Evolutionary conservation across 2,329 filamentous ascomycete genomes (phyloP).

Genomic region (Fusarium palustre): DNA sequence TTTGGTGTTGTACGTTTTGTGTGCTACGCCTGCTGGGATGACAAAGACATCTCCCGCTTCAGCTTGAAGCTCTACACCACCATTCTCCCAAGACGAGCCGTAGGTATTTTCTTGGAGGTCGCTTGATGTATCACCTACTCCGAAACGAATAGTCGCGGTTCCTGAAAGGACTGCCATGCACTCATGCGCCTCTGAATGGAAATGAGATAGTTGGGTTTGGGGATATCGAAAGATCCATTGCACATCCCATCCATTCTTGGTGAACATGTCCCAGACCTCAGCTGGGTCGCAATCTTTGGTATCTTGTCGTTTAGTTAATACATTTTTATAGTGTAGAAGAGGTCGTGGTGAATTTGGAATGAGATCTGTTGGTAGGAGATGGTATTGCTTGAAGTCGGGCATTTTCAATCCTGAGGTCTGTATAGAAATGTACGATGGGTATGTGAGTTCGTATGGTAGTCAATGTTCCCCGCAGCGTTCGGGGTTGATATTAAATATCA

Average conservation of each 20-base stretch:
- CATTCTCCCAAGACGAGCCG: slow-evolving; percentile 56
- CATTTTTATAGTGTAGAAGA: slow-evolving; percentile 62
- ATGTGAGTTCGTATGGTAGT: background rate
- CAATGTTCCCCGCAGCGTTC: background rate
- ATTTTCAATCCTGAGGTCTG: background rate
- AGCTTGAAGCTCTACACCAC: slow-evolving; percentile 62
- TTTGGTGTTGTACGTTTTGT: slow-evolving; percentile 63
- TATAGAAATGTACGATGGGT: background rate
- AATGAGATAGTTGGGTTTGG: slow-evolving; percentile 65
- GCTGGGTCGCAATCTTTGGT: slow-evolving; percentile 51
- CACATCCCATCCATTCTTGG: slow-evolving; percentile 62
- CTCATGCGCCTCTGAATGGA: slow-evolving; percentile 68
- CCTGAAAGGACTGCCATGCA: slow-evolving; percentile 68
- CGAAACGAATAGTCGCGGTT: slow-evolving; percentile 64
- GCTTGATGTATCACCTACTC: slow-evolving; percentile 60
- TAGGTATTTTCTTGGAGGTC: slow-evolving; percentile 56
- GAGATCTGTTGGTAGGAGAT: slow-evolving; percentile 57
- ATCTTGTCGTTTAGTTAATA: background rate
- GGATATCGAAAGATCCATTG: slow-evolving; percentile 70
- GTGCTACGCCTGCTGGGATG: slow-evolving; percentile 66
- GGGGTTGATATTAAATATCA: background rate
- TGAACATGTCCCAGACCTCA: slow-evolving; percentile 54
- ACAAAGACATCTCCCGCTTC: slow-evolving; percentile 68
- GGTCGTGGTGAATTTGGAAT: slow-evolving; percentile 65
- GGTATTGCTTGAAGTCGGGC: slow-evolving; percentile 51